Percentiles rank a stretch among this genome's conserved stretches.
phyloP scores from a whole-genome alignment of 805 yeast genomes.

The Candida sanyiensis region DNA sequence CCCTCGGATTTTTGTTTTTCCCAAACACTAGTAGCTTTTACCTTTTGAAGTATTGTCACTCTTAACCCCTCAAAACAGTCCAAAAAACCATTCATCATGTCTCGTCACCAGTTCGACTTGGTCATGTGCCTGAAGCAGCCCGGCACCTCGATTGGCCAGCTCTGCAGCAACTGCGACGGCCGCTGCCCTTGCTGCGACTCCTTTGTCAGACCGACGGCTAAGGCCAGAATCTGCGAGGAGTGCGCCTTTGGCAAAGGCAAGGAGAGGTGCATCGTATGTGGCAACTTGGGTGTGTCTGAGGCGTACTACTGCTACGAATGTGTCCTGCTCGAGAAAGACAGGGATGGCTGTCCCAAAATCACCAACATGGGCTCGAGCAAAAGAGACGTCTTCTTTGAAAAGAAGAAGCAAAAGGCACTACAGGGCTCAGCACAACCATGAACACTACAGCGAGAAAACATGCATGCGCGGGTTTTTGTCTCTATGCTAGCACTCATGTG shows the following conservation, averaged over 20 bases:
- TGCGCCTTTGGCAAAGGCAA: slow-evolving; percentile 70
- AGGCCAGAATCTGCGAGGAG: slow-evolving; percentile 75
- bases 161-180: slow-evolving; percentile 88
- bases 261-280: slow-evolving; percentile 75
- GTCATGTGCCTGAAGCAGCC: slow-evolving; percentile 82
- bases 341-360: slow-evolving; percentile 91
- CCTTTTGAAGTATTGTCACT: no score
- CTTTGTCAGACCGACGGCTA: slow-evolving; percentile 60
- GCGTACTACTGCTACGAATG: slow-evolving; percentile 88
- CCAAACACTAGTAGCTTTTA: no score
- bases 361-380: slow-evolving; percentile 74
- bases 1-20: not conserved
- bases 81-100: slow-evolving; percentile 42
- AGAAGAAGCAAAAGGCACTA: slow-evolving; percentile 32
- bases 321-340: slow-evolving; percentile 66
- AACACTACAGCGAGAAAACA: no score
- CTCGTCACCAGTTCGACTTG: slow-evolving; percentile 83
- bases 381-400: slow-evolving; percentile 59
- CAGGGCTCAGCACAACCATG: slow-evolving; percentile 9
- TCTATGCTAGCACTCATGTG: no score
- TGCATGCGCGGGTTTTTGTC: no score
- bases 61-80: not conserved
- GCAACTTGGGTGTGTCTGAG: slow-evolving; percentile 53
- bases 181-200: slow-evolving; percentile 89
- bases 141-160: slow-evolving; percentile 61